A percentile compares a stretch with the other conserved stretches of the same genome.
Evolutionary conservation across 352 stramenopile species (phyloP).

Genomic region (Phytophthora megakarya): DNA sequence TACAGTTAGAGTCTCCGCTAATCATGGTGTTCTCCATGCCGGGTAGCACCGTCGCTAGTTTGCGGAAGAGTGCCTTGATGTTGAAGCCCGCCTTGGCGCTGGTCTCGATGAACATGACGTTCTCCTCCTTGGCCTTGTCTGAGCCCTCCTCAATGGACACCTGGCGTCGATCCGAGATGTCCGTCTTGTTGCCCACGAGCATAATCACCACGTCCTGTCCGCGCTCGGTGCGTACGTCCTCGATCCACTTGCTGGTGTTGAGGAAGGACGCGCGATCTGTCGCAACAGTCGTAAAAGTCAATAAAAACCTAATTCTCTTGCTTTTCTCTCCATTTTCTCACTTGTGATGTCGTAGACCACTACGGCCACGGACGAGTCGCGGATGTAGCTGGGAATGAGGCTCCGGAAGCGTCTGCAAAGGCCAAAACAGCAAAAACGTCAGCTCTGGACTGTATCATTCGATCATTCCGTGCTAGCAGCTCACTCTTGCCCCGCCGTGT

Average conservation of each 20-base stretch:
- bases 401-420: conserved; percentile 88
- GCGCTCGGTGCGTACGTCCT: conserved; percentile 97
- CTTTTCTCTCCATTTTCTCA: conserved; percentile 36
- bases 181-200: conserved; percentile 99
- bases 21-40: conserved; percentile 93
- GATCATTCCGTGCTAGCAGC: no score
- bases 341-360: conserved; percentile 99
- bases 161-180: conserved; percentile 97
- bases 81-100: conserved; percentile 98
- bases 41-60: conserved; percentile 97
- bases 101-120: conserved; percentile 99
- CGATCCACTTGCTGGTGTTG: conserved; percentile 99
- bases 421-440: conserved; percentile 4
- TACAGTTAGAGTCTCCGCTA: conserved; percentile 87
- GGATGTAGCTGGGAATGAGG: conserved; percentile 97
- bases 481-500: conserved; percentile 97
- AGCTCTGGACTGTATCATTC: background rate
- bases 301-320: background rate
- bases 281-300: background rate
- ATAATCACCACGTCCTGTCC: conserved; percentile 99
- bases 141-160: conserved; percentile 98
- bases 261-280: conserved; percentile 96
- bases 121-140: conserved; percentile 97
- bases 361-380: conserved; percentile 99
- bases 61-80: conserved; percentile 99